phyloP scores from a whole-genome alignment of 2,329 filamentous ascomycete species.

The Colletotrichum sp. region DNA sequence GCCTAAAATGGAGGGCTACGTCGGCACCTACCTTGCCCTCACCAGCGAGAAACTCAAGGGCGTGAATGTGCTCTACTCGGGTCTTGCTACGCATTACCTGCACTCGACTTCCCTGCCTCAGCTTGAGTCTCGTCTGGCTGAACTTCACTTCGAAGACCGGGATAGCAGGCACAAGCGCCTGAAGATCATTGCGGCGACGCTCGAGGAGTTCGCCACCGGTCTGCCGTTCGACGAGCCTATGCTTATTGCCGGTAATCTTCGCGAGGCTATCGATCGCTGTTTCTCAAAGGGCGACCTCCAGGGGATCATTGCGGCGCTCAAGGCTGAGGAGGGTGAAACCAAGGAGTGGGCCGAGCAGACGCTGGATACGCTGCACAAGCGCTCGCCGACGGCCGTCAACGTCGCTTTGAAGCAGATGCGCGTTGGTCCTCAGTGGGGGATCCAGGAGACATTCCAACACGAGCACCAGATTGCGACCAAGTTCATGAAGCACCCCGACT shows the following conservation, averaged over 20 bases:
- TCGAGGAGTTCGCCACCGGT: slow-evolving; percentile 89
- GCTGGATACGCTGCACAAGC: slow-evolving; percentile 72
- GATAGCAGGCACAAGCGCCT: slow-evolving; percentile 67
- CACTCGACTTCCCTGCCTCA: slow-evolving; percentile 85
- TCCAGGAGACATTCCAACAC: slow-evolving; percentile 81
- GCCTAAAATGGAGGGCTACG: slow-evolving; percentile 81
- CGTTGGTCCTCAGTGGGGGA: slow-evolving; percentile 75
- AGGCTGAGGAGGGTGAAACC: slow-evolving; percentile 55
- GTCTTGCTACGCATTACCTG: slow-evolving; percentile 94
- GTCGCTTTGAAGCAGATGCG: slow-evolving; percentile 86
- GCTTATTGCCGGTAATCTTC: slow-evolving; percentile 69
- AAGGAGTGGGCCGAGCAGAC: slow-evolving; percentile 81
- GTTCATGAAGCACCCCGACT: slow-evolving; percentile 93
- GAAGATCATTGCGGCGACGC: slow-evolving; percentile 79
- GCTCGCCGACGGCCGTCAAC: slow-evolving; percentile 86
- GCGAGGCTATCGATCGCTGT: slow-evolving; percentile 83
- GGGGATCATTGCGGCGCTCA: slow-evolving; percentile 73
- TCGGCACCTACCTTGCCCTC: slow-evolving; percentile 92
- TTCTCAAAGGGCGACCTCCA: slow-evolving; percentile 71
- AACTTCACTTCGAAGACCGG: slow-evolving; percentile 86
- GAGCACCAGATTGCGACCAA: slow-evolving; percentile 83
- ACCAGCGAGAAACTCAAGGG: slow-evolving; percentile 86
- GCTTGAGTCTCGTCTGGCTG: slow-evolving; percentile 83
- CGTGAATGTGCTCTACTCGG: slow-evolving; percentile 86
- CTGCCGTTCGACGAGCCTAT: slow-evolving; percentile 78